Evolutionary conservation across 2,329 filamentous ascomycete genomes (phyloP).

Genomic region (Fonsecaea monophora): DNA sequence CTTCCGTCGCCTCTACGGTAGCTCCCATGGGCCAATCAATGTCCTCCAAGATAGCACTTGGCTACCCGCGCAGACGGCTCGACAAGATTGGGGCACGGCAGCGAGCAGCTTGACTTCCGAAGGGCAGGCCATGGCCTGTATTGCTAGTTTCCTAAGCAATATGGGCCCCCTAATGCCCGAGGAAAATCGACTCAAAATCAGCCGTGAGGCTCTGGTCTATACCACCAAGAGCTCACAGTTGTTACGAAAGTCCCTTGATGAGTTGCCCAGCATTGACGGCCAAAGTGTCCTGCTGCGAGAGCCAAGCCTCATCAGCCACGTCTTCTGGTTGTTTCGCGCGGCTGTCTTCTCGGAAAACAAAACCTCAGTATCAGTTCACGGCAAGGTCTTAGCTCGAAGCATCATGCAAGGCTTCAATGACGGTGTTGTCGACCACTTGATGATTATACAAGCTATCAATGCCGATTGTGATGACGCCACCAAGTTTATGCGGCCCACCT

Average conservation of each 20-base stretch:
- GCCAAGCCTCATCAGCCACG: slow-evolving; percentile 1
- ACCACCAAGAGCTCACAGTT: slow-evolving; percentile 11
- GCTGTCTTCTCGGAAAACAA: slow-evolving; percentile 7
- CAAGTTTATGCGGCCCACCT: slow-evolving; percentile 14
- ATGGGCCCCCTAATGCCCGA: slow-evolving; percentile 16
- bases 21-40: slow-evolving; percentile 4
- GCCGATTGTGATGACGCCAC: slow-evolving; percentile 10
- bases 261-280: not conserved
- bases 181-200: not conserved
- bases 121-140: slow-evolving; percentile 10
- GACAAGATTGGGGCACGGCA: slow-evolving; percentile 7
- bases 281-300: not conserved
- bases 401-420: slow-evolving; percentile 9
- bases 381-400: slow-evolving; percentile 7
- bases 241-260: slow-evolving; percentile 2
- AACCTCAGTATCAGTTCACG: slow-evolving; percentile 4
- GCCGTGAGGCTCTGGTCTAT: not conserved
- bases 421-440: slow-evolving; percentile 16
- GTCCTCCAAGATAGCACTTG: slow-evolving; percentile 11
- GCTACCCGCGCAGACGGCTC: slow-evolving; percentile 7
- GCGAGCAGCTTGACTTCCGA: slow-evolving; percentile 2
- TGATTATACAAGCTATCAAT: slow-evolving; percentile 11
- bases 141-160: slow-evolving; percentile 13
- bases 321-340: slow-evolving; percentile 18
- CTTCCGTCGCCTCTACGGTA: slow-evolving; percentile 8